Conservation (phyloP, 1,284 basidiomycete genomes). For the Pyrrhoderma noxium region DNA sequence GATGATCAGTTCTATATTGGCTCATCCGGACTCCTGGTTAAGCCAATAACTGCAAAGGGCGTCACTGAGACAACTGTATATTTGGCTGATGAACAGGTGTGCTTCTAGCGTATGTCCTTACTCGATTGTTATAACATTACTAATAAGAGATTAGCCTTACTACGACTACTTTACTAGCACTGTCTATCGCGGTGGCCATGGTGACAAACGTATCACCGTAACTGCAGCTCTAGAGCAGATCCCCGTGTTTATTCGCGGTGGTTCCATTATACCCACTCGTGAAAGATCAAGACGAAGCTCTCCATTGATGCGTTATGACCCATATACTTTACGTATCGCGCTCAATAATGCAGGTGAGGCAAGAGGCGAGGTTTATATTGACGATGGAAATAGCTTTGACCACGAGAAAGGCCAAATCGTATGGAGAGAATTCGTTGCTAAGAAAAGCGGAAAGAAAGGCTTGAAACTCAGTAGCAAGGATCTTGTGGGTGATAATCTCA, state of each 20-base stretch:
- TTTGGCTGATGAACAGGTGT: conserved; percentile 79
- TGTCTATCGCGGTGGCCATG: conserved; percentile 56
- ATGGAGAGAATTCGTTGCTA: conserved; percentile 71
- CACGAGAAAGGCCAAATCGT: conserved; percentile 77
- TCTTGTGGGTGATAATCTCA: conserved; percentile 38
- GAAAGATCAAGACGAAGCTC: conserved; percentile 85
- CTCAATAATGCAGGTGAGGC: conserved; percentile 63
- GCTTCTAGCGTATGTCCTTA: conserved; percentile 19
- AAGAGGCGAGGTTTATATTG: conserved; percentile 85
- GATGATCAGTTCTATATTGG: conserved; percentile 97
- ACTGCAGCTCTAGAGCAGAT: conserved; percentile 73
- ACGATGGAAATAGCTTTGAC: conserved; percentile 86
- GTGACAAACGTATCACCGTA: conserved; percentile 56
- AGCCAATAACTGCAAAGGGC: conserved; percentile 80
- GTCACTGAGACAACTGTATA: conserved; percentile 72
- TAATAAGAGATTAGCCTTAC: conserved; percentile 56
- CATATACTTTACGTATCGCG: conserved; percentile 87
- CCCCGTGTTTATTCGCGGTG: conserved; percentile 88
- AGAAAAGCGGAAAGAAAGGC: conserved; percentile 36
- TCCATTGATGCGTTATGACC: conserved; percentile 84
- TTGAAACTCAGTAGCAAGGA: conserved; percentile 49
- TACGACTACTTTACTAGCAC: conserved; percentile 85
- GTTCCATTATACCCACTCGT: conserved; percentile 82
- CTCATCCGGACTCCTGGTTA: conserved; percentile 82
- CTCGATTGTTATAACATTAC: not conserved